Evolutionary conservation across 176 grass and related monocot genomes (phyloP).

Genomic region (Puya raimondii): DNA sequence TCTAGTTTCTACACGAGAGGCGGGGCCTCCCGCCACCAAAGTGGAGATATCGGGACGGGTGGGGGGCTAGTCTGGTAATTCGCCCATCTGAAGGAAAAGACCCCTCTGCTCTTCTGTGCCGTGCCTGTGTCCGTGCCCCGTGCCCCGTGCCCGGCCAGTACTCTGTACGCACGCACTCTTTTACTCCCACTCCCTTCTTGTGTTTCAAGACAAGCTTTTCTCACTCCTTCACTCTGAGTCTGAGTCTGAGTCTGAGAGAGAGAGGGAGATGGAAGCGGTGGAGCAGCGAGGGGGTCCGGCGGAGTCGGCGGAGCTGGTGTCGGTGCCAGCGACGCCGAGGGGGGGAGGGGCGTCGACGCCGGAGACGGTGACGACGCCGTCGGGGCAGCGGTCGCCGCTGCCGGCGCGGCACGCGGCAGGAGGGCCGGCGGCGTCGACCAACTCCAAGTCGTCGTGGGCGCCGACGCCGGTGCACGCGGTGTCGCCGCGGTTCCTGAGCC

Average conservation of each 20-base stretch:
- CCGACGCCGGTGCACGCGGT: slow-evolving; percentile 17
- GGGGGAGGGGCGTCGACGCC: slow-evolving; percentile 51
- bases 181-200: too few relatives aligned
- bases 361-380: slow-evolving; percentile 28
- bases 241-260: not conserved
- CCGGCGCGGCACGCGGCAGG: not conserved
- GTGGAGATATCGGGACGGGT: too few relatives aligned
- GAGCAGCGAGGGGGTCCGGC: slow-evolving; percentile 18
- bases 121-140: too few relatives aligned
- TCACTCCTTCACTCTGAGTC: too few relatives aligned
- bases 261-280: slow-evolving; percentile 3
- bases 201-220: too few relatives aligned
- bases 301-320: slow-evolving; percentile 73
- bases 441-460: slow-evolving; percentile 29
- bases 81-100: too few relatives aligned
- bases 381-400: not conserved
- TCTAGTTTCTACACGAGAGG: too few relatives aligned
- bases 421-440: not conserved
- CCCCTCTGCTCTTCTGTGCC: too few relatives aligned
- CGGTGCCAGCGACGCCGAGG: slow-evolving; percentile 70
- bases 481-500: slow-evolving; percentile 32
- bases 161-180: too few relatives aligned
- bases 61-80: too few relatives aligned
- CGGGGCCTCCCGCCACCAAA: too few relatives aligned
- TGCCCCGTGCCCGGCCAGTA: too few relatives aligned